Evolutionary conservation across 1,139 yeast genomes (phyloP), one percentile per base, ranked within the genome.

Genomic region (Zygotorulaspora mrakii): DNA sequence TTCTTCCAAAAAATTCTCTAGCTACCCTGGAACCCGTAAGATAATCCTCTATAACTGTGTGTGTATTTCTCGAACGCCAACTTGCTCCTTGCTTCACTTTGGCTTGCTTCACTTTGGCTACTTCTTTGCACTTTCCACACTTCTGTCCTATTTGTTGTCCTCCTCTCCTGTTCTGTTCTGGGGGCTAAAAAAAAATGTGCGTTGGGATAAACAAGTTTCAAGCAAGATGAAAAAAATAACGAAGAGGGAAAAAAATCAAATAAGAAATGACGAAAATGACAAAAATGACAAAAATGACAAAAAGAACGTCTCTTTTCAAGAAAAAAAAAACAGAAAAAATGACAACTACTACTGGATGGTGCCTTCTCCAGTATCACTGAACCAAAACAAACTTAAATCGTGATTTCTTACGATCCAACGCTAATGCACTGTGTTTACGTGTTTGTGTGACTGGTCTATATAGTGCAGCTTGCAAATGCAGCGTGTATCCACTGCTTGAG

Each of bases 191-290:
- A 28, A 28, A 24, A 24, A 20, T n/a, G 22, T 28, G 31, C 31
- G 31, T 28, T 28, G 31, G 21, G 31, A 28, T 28, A 28, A 28
- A 28, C 31, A 28, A 28, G 31, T 28, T 28, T 28, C 31, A 28
- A 28, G 31, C 21, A 35, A 31, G 34, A 35, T 30, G 32, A 22
- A 30, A 29, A 35, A 29, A 35, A 35, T 21, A 30, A 21, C 24
- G 32, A 35, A 35, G 26, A 29, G 7, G 23, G 20, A 28, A 18
- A 16, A n/a, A 14, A 21, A 30, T 11, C n/a, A n/a, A n/a, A n/a
- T n/a, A n/a, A n/a, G n/a, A n/a, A n/a, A n/a, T n/a, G n/a, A n/a
- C n/a, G n/a, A n/a, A n/a, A n/a, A n/a, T n/a, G n/a, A n/a, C n/a
- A 14, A 31, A 18, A 32, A 32, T 18, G 21, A 32, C 24, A 17